These are phyloP conservation scores for Capsicum rhomboideum DNA, from an alignment of 257 asterid genomes.

Conservation along the genomic window DNA sequence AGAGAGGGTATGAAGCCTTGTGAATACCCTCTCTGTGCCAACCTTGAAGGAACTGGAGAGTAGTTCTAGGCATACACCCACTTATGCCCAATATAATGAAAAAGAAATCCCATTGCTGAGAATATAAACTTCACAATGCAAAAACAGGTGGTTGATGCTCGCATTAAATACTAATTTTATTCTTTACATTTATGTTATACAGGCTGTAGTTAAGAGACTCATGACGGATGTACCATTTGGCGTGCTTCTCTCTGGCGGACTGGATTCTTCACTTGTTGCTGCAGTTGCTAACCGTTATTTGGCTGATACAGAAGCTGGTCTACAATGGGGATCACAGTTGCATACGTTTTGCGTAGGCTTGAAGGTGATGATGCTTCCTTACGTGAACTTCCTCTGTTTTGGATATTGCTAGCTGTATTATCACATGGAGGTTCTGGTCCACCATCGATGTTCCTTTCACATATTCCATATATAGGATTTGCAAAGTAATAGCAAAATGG, in stretches of 20 bases:
- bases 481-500: not conserved
- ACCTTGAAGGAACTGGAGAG: not conserved
- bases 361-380: conserved; percentile 38
- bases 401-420: not conserved
- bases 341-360: conserved; percentile 89
- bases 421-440: not conserved
- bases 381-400: not conserved
- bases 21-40: not conserved
- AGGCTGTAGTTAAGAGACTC: conserved; percentile 95
- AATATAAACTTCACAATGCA: not conserved
- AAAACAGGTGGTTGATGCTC: not conserved
- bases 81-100: not conserved
- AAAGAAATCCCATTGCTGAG: not conserved
- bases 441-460: not conserved
- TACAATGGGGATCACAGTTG: conserved; percentile 85
- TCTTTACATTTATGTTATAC: conserved; percentile 10
- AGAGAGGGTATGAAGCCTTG: not conserved
- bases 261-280: conserved; percentile 98
- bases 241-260: conserved; percentile 96
- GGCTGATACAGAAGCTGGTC: conserved; percentile 56
- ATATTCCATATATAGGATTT: not conserved
- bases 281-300: conserved; percentile 90
- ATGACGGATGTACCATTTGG: conserved; percentile 99
- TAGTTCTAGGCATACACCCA: not conserved
- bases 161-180: conserved; percentile 5